A percentile compares a stretch with the other conserved stretches of the same genome.
Conservation (phyloP, 768 basidiomycete genomes). For the Psilocybe azurescens region DNA sequence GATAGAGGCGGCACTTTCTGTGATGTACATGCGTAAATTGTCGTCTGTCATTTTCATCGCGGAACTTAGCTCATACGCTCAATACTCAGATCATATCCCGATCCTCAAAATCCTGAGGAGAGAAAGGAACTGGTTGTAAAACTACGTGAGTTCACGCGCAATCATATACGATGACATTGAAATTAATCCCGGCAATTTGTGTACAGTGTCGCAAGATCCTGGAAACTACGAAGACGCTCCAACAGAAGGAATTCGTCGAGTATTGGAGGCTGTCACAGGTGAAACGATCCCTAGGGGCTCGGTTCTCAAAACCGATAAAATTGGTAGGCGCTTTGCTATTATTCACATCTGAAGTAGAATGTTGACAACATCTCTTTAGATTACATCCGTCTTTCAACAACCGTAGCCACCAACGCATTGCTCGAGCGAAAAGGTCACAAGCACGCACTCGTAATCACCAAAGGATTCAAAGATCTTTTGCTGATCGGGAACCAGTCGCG, state of each 20-base stretch:
- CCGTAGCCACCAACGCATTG: conserved; percentile 95
- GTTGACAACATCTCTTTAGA: conserved; percentile 48
- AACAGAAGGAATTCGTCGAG: conserved; percentile 89
- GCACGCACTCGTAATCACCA: conserved; percentile 90
- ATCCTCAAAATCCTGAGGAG: conserved; percentile 62
- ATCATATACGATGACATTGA: conserved; percentile 1
- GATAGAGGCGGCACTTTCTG: conserved; percentile 94
- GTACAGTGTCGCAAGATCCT: conserved; percentile 85
- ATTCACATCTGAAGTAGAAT: conserved; percentile 3
- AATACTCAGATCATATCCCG: conserved; percentile 67
- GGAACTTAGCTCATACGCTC: neutral
- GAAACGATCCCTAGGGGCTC: conserved; percentile 68
- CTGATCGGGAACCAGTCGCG: conserved; percentile 95
- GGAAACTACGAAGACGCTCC: conserved; percentile 91
- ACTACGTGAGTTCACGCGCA: conserved; percentile 58
- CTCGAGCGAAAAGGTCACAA: conserved; percentile 94
- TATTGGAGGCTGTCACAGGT: conserved; percentile 80
- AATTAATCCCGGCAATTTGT: neutral
- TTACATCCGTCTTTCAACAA: conserved; percentile 91
- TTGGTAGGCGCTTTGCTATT: conserved; percentile 53
- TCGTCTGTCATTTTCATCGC: neutral
- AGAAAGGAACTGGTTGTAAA: conserved; percentile 90
- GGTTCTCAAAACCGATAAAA: conserved; percentile 77
- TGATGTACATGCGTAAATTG: conserved; percentile 79
- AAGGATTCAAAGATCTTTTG: conserved; percentile 90